Evolutionary conservation across 2,329 filamentous ascomycete species (phyloP).

Genomic region (Colletotrichum simmondsii): DNA sequence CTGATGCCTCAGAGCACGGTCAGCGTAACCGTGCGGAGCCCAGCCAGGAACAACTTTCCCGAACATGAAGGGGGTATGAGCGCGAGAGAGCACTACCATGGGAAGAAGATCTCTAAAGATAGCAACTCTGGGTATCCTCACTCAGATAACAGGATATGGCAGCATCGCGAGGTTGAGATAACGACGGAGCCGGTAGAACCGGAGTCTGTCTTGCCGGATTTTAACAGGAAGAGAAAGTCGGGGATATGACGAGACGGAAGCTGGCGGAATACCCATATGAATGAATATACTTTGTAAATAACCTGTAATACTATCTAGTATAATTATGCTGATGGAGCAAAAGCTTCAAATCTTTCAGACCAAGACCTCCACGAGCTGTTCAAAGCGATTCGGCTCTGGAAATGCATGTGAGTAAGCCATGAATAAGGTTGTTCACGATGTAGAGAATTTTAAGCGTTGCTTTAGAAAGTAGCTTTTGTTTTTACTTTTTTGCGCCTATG

Average conservation of each 20-base stretch:
- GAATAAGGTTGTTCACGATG: neutral
- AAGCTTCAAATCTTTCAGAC: neutral
- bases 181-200: constrained; percentile 33
- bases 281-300: neutral
- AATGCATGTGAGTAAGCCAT: neutral
- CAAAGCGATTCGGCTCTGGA: neutral
- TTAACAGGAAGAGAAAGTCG: constrained; percentile 21
- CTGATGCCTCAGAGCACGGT: constrained; percentile 3
- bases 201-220: constrained; percentile 12
- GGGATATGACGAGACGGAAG: neutral
- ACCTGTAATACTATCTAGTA: neutral
- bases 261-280: neutral
- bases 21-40: constrained; percentile 24
- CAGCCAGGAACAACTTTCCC: neutral
- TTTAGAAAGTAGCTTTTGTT: neutral
- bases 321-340: neutral
- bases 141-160: constrained; percentile 26
- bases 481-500: neutral
- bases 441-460: neutral
- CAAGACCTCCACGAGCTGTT: neutral
- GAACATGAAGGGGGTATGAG: neutral
- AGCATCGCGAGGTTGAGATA: constrained; percentile 29
- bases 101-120: constrained; percentile 1
- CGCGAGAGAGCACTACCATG: constrained; percentile 23
- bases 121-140: neutral